Percentiles rank a stretch among this genome's conserved stretches.
Conservation (phyloP, 1,284 basidiomycete genomes). For the Leccinum fallax region DNA sequence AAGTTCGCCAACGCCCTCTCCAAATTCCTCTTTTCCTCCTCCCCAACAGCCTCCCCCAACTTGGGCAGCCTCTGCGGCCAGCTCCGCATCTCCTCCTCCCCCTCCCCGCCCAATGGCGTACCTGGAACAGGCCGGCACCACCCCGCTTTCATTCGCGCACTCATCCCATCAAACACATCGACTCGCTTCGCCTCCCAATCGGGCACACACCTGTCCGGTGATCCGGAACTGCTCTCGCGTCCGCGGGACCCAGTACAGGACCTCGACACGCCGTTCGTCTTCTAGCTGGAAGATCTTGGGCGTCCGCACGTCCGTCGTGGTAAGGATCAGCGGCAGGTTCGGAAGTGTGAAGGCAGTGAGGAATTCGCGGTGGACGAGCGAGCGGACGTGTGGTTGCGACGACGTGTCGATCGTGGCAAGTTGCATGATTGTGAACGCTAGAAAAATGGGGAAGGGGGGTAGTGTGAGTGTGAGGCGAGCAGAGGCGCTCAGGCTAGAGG, state of each 20-base stretch:
- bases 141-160: conserved; percentile 58
- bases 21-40: conserved; percentile 45
- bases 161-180: conserved; percentile 55
- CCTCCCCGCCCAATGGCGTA: conserved; percentile 40
- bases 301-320: conserved; percentile 62
- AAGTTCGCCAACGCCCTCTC: conserved; percentile 61
- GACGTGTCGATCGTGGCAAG: conserved; percentile 56
- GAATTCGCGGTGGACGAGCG: too few relatives aligned
- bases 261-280: conserved; percentile 47
- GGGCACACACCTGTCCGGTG: conserved; percentile 50
- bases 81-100: conserved; percentile 52
- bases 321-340: conserved; percentile 51
- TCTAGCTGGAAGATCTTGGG: conserved; percentile 58
- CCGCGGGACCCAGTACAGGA: conserved; percentile 61
- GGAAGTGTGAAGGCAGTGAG: background rate
- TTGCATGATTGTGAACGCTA: conserved; percentile 51
- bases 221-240: conserved; percentile 64
- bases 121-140: conserved; percentile 69
- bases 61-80: conserved; percentile 55
- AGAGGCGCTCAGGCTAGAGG: too few relatives aligned
- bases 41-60: conserved; percentile 45
- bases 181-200: conserved; percentile 66
- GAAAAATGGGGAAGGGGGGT: background rate
- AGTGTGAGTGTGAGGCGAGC: too few relatives aligned
- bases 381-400: too few relatives aligned